phyloP scores from a whole-genome alignment of 345 rosid genomes.

The Fremontodendron californicum region DNA sequence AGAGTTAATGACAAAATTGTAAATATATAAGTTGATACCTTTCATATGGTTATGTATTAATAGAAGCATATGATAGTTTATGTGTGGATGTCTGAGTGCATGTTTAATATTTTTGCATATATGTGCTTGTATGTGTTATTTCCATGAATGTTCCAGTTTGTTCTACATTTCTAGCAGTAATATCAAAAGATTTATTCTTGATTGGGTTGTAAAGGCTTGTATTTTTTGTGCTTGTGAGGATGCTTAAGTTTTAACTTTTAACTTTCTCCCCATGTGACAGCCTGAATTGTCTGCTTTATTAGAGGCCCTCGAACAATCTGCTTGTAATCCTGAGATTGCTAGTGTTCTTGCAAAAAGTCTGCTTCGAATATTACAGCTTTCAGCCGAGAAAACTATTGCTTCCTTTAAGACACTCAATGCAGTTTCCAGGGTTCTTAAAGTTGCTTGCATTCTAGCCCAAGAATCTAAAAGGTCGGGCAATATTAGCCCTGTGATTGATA shows the following conservation, averaged over 20 bases:
- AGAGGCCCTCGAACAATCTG: constrained; percentile 87
- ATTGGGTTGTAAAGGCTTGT: constrained; percentile 2
- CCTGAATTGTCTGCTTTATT: constrained; percentile 72
- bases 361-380: constrained; percentile 58
- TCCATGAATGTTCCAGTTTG: constrained; percentile 5
- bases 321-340: constrained; percentile 63
- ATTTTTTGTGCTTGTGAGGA: not conserved
- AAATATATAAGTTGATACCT: not conserved
- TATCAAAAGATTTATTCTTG: not conserved
- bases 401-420: constrained; percentile 70
- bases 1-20: not conserved
- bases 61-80: not conserved
- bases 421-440: constrained; percentile 66
- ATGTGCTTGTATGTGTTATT: not conserved
- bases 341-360: constrained; percentile 61
- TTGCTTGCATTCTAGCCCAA: constrained; percentile 68
- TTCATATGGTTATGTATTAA: not conserved
- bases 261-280: constrained; percentile 34
- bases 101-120: not conserved
- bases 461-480: constrained; percentile 47
- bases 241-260: constrained; percentile 2
- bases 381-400: constrained; percentile 58
- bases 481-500: constrained; percentile 27
- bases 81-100: not conserved
- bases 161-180: not conserved